Base-by-base conservation (phyloP, 345 rosid genomes). In the Melastoma malabathricum region DNA sequence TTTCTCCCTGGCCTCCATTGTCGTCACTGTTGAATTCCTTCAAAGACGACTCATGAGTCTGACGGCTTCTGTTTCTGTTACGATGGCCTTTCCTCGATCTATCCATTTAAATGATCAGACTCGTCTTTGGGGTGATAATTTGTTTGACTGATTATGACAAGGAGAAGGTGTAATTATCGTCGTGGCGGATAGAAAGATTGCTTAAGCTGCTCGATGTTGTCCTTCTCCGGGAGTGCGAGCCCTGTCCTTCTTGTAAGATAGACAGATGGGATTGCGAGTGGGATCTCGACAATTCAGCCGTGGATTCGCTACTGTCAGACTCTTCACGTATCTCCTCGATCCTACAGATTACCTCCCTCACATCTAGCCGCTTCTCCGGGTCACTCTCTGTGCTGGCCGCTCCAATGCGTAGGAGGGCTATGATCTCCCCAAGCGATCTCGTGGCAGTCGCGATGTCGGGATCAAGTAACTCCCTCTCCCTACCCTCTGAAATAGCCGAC, bases 381-480 rank as follows among this genome's bases (percentile, higher is more conserved):
- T 67, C 66, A 0, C 62, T 66, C 59, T 69, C 62, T 0, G 75
- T 67, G 59, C 96, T 83, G 52, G 66, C 77, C 1, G 58, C 67
- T 15, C 86, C 96, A 13, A 89, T 67, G 43, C 63, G 57, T 16
- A 86, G 76, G 15, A 86, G 78, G 10, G 58, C 57, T 46, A 68
- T 73, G 66, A 86, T 76, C 57, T 74, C 72, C 0, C 59, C 57
- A 5, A 61, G 25, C 1, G 78, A 64, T 18, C 16, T 46, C 10
- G 58, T 47, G 0, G 74, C 57, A 45, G 63, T 13, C 38, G 66
- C 69, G 27, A 86, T 83, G 58, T 69, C 78, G 0, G 81, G 92
- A 65, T 86, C 96, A 15, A 86, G 71, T 48, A 80, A 18, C 55
- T 86, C 79, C 1, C 63, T 49, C 59, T 75, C 71, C 43, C 55